Evolutionary conservation across 192 early-diverging fungal species (phyloP), one percentile per base, ranked within the genome.

Genomic region (Coemansia sp.): DNA sequence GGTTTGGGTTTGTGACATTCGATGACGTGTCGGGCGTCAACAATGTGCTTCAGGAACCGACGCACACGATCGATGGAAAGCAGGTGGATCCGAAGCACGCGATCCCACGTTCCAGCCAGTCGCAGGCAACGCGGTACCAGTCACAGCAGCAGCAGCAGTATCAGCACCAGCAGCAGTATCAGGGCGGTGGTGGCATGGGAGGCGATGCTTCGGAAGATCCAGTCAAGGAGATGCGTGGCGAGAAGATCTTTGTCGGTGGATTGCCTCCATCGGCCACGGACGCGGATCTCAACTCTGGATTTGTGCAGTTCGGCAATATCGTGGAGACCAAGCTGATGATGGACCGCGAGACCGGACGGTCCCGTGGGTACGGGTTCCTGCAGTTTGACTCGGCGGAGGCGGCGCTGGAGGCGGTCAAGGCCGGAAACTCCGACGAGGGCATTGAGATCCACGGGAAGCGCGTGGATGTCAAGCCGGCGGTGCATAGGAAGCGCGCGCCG

Each of bases 1-100:
- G 95, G 8, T 97, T 96, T 84, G 95, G 95, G 11, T 97, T 97
- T 84, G 91, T 97, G 54, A 95, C 93, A 0, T 97, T 96, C 82
- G 92, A 91, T 47, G 86, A 85, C 41, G 85, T 88, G 40, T 66
- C 85, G 41, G 88, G 87, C 13, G 91, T 95, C 19, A 94, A 97
- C 16, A 87, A 86, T 36, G 93, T 92, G 10, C 78, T 95, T 48
- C 83, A 83, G 47, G 74, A 87, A 69, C 80, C 84, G n/a, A 88
- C 90, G 36, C 80, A 95, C 45, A 77, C 72, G 21, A 78, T 95
- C 40, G 85, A 91, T 54, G 91, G 88, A 45, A 94, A 93, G 71
- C 66, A 73, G 21, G 72, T 85, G 36, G 83, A 85, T 39, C 83
- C 83, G 13, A 85, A 85, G 61, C 71, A 72, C 19, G 83, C 83